A percentile compares a stretch with the other conserved stretches of the same genome.
Evolutionary conservation across 306 rosid species (phyloP).

Genomic region (Prunus dulcis): DNA sequence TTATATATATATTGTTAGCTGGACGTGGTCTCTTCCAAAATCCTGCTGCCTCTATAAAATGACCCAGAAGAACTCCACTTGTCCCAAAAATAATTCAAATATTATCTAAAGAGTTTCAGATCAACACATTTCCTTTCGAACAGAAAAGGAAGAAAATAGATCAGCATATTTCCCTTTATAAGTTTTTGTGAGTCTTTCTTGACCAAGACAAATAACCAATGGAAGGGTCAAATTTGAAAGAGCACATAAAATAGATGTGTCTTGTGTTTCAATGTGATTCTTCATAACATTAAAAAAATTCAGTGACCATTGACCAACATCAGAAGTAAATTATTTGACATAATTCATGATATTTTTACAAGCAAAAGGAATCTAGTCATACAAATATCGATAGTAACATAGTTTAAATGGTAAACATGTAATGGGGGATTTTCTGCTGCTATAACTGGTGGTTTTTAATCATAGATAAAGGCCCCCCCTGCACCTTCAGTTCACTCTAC

Average conservation of each 20-base stretch:
- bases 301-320: slow-evolving; percentile 6
- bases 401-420: slow-evolving; percentile 29
- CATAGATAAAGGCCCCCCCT: slow-evolving; percentile 14
- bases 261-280: neutral
- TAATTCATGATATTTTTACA: slow-evolving; percentile 37
- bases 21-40: neutral
- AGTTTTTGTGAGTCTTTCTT: neutral
- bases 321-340: slow-evolving; percentile 8
- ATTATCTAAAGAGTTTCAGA: neutral
- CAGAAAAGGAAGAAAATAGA: too few relatives aligned
- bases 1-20: neutral
- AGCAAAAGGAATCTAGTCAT: slow-evolving; percentile 32
- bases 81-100: neutral
- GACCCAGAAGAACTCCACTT: neutral
- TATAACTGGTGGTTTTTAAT: slow-evolving; percentile 32
- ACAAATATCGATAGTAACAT: slow-evolving; percentile 21
- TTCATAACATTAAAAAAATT: neutral
- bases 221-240: neutral
- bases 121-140: neutral
- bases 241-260: neutral
- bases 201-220: neutral
- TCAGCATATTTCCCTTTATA: neutral
- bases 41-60: neutral
- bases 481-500: slow-evolving; percentile 8
- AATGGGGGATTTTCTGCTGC: slow-evolving; percentile 29